Evolutionary conservation across 352 stramenopile genomes (phyloP).

Genomic region (Phytophthora gonapodyides): DNA sequence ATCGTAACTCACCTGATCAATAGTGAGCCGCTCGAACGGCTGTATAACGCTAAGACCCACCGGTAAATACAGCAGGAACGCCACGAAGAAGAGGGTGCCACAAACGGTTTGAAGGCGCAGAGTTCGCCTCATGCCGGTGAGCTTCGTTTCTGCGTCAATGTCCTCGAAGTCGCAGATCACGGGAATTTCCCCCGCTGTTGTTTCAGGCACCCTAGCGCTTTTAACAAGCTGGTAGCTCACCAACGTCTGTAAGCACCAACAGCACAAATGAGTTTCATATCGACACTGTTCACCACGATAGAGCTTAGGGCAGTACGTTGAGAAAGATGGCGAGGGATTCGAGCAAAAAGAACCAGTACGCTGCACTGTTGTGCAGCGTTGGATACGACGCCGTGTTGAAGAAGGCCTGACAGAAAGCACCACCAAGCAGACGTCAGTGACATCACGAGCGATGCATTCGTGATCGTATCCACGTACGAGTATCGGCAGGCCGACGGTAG

Average conservation of each 20-base stretch:
- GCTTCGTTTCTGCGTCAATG: constrained; percentile 14
- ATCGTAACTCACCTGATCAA: constrained; percentile 31
- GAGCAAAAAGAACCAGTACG: constrained; percentile 75
- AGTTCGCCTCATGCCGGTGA: constrained; percentile 32
- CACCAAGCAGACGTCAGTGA: neutral
- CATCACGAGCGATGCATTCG: neutral
- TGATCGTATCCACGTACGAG: constrained; percentile 33
- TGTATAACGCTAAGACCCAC: constrained; percentile 54
- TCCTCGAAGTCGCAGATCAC: constrained; percentile 24
- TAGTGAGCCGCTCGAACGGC: constrained; percentile 45
- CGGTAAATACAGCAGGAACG: constrained; percentile 69
- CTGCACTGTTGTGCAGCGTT: constrained; percentile 55
- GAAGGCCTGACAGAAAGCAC: constrained; percentile 40
- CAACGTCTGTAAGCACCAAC: constrained; percentile 31
- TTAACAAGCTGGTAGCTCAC: constrained; percentile 37
- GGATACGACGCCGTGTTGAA: constrained; percentile 67
- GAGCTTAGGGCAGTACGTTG: constrained; percentile 42
- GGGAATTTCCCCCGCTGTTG: constrained; percentile 18
- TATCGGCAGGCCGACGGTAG: constrained; percentile 56
- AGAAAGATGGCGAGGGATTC: constrained; percentile 60
- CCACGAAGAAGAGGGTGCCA: constrained; percentile 50
- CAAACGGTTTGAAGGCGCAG: constrained; percentile 38
- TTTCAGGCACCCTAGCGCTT: constrained; percentile 16
- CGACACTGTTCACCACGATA: neutral
- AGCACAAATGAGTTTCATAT: constrained; percentile 6